Conservation (phyloP, 164 flowering plant species). For the Stephania japonica region DNA sequence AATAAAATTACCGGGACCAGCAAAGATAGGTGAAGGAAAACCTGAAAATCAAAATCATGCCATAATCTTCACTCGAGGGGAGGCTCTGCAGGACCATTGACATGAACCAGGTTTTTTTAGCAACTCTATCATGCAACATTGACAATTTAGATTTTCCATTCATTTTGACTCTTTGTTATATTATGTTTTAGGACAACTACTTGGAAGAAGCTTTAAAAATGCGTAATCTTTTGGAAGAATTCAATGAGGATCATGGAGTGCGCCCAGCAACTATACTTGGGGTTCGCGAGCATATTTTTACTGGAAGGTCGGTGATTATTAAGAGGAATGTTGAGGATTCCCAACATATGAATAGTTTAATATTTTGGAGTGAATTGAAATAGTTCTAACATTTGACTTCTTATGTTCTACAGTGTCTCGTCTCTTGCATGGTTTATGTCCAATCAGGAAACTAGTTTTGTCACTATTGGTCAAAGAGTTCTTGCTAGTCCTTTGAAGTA, state of each 20-base stretch:
- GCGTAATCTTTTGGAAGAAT: constrained; percentile 96
- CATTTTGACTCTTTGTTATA: constrained; percentile 2
- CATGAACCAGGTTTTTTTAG: constrained; percentile 78
- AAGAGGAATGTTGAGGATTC: constrained; percentile 4
- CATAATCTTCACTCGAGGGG: constrained; percentile 87
- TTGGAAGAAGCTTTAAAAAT: constrained; percentile 99
- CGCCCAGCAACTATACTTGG: constrained; percentile 92
- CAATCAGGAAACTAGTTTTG: constrained; percentile 95
- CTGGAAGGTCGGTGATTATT: constrained; percentile 67
- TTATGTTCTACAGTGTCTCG: constrained; percentile 69
- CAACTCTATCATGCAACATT: background rate
- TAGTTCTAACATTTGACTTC: constrained; percentile 14
- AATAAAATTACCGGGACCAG: constrained; percentile 89
- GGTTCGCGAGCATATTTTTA: constrained; percentile 93
- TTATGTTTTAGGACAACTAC: constrained; percentile 73
- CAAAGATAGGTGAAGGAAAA: constrained; percentile 96
- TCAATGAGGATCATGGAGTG: constrained; percentile 85
- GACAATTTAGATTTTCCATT: background rate
- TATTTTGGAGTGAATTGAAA: background rate
- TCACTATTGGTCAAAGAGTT: constrained; percentile 95
- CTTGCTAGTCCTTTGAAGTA: constrained; percentile 96
- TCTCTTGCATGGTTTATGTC: constrained; percentile 99
- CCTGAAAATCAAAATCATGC: constrained; percentile 99
- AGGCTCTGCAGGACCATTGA: constrained; percentile 98
- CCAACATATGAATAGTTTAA: background rate